These are phyloP conservation scores for Rosa persica DNA, from an alignment of 306 rosid genomes.

Conservation along the genomic window DNA sequence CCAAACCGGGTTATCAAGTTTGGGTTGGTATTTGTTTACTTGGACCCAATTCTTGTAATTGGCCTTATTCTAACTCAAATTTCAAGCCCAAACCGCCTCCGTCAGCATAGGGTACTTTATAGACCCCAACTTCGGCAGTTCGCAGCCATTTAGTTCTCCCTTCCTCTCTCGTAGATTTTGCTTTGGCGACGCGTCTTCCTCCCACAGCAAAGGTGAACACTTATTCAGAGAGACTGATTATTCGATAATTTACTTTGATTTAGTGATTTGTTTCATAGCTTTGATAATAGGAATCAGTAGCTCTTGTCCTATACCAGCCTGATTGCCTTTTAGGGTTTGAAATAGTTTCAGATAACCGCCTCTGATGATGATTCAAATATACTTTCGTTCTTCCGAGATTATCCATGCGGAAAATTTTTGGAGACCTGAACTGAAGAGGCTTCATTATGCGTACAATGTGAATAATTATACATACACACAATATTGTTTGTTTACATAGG, in stretches of 20 bases:
- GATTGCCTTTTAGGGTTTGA: neutral
- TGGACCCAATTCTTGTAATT: no score
- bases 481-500: neutral
- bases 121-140: neutral
- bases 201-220: neutral
- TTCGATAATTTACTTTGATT: neutral
- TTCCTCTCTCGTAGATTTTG: neutral
- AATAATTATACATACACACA: neutral
- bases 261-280: neutral
- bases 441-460: neutral
- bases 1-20: no score
- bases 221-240: neutral
- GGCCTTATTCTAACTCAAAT: neutral
- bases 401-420: slow-evolving; percentile 55
- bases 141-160: neutral
- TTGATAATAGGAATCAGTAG: neutral
- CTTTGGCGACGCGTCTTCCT: neutral
- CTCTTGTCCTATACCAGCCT: neutral
- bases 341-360: neutral
- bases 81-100: slow-evolving; percentile 1
- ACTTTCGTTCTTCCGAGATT: slow-evolving; percentile 20
- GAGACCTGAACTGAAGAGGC: slow-evolving; percentile 96
- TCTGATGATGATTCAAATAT: slow-evolving; percentile 6
- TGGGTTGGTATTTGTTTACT: no score
- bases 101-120: no score